phyloP scores from a whole-genome alignment of 805 yeast genomes.

The Ogataea ramenticola region DNA sequence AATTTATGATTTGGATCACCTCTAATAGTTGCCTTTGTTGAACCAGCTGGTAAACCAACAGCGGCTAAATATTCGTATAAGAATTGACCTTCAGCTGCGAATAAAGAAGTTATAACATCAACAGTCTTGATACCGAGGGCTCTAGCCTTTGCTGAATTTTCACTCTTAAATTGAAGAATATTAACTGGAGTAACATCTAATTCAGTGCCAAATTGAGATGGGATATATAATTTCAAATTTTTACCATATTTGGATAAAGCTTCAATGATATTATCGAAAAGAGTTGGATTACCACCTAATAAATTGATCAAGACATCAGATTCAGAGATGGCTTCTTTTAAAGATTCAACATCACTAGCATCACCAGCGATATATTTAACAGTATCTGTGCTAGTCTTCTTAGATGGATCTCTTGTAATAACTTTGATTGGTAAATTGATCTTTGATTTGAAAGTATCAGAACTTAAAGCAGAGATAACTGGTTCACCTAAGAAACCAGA shows the following conservation, averaged over 20 bases:
- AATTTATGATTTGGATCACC: slow-evolving; percentile 34
- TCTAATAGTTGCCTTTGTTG: slow-evolving; percentile 27
- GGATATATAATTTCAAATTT: slow-evolving; percentile 46
- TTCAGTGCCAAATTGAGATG: slow-evolving; percentile 55
- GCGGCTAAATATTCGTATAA: slow-evolving; percentile 27
- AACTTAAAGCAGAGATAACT: slow-evolving; percentile 35
- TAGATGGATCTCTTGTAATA: slow-evolving; percentile 37
- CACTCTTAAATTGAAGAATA: slow-evolving; percentile 22
- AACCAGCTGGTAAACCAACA: slow-evolving; percentile 31
- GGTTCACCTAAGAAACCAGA: slow-evolving; percentile 48
- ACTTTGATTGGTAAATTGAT: slow-evolving; percentile 42
- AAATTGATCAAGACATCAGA: slow-evolving; percentile 46
- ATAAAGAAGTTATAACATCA: slow-evolving; percentile 33
- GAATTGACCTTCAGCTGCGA: slow-evolving; percentile 29
- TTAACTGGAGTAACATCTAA: slow-evolving; percentile 17
- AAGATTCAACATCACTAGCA: slow-evolving; percentile 19
- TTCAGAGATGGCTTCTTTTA: slow-evolving; percentile 34
- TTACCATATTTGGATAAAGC: slow-evolving; percentile 28
- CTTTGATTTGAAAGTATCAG: slow-evolving; percentile 34
- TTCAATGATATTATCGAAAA: slow-evolving; percentile 28
- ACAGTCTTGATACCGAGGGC: slow-evolving; percentile 39
- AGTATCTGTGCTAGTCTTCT: slow-evolving; percentile 23
- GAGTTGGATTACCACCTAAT: slow-evolving; percentile 24
- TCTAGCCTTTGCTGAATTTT: slow-evolving; percentile 33
- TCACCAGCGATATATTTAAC: slow-evolving; percentile 34